Evolutionary conservation across 495 filamentous ascomycete species (phyloP), one percentile per base, ranked within the genome.

Genomic region (Glonium stellatum): DNA sequence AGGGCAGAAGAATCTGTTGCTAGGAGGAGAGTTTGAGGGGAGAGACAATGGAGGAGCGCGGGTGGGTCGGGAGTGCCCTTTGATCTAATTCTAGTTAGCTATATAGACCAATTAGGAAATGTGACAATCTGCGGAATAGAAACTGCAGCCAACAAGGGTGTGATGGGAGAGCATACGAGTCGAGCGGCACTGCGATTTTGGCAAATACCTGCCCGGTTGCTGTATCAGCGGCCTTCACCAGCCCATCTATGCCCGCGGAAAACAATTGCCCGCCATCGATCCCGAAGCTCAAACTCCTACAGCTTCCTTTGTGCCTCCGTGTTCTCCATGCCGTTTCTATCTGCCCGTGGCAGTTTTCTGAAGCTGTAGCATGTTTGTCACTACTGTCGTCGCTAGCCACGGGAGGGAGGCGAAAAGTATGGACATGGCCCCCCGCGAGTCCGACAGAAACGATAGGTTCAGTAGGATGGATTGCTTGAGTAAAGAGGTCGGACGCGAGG

Each of bases 301-400:
- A 96, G 74, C 90, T 96, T 4, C 90, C 93, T 77, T 95, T 92
- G 72, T 98, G 93, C 54, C 93, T 80, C 56, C 83, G 79, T 1
- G 93, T 97, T 59, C 83, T 80, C 93, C 93, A 98, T 67, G 82
- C 79, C 1, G 85, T 92, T 62, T 92, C 87, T 66, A 97, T 87
- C 48, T 84, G 79, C 0, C 85, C 84, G 4, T 18, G 13, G 65
- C 89, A 89, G 71, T 82, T 74, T 78, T 59, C 58, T 4, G 62
- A 59, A 18, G 55, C 61, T 15, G 57, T 60, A 46, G 18, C 61
- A 39, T 72, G 71, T 47, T 77, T 71, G 49, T 70, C 77, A 47
- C 74, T 71, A 48, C 47, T 59, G 49, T 78, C 77, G 21, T 75
- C 73, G 54, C 59, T 62, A 25, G 53, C 53, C 0, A n/a, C n/a